Evolutionary conservation across 2,329 filamentous ascomycete genomes (phyloP).

Genomic region (Daldinia sp.): DNA sequence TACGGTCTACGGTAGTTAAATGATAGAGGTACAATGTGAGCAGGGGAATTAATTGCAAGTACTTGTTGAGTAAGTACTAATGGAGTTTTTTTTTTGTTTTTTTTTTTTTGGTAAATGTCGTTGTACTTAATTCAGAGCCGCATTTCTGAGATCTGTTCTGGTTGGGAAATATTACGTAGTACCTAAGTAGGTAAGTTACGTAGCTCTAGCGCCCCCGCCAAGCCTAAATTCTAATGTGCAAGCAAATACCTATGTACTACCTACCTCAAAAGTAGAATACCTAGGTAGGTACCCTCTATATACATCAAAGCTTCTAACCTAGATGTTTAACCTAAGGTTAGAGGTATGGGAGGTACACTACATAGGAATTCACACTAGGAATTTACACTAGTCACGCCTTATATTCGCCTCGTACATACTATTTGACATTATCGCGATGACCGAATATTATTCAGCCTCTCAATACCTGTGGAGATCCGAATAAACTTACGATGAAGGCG

Average conservation of each 20-base stretch:
- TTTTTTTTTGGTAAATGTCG: conserved; percentile 10
- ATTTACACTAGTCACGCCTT: not conserved
- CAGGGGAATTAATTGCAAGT: not conserved
- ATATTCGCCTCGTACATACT: not conserved
- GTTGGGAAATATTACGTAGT: conserved; percentile 28
- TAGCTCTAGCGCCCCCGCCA: conserved; percentile 16
- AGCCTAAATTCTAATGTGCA: conserved; percentile 7
- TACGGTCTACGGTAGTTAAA: conserved; percentile 11
- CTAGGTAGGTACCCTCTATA: no score
- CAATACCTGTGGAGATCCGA: not conserved
- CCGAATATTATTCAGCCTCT: not conserved
- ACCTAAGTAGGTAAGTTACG: no score
- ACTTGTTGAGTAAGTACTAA: not conserved
- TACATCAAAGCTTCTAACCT: no score
- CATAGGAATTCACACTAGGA: no score
- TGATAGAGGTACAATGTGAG: not conserved
- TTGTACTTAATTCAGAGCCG: conserved; percentile 30
- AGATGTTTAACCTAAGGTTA: no score
- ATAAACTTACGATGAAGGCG: not conserved
- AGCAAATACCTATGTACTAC: not conserved
- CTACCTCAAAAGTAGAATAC: no score
- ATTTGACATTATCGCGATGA: not conserved
- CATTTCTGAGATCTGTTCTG: no score
- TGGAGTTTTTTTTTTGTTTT: not conserved
- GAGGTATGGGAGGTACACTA: no score